Evolutionary conservation across 1,284 basidiomycete species (phyloP).

Genomic region (Malassezia yamatoensis): DNA sequence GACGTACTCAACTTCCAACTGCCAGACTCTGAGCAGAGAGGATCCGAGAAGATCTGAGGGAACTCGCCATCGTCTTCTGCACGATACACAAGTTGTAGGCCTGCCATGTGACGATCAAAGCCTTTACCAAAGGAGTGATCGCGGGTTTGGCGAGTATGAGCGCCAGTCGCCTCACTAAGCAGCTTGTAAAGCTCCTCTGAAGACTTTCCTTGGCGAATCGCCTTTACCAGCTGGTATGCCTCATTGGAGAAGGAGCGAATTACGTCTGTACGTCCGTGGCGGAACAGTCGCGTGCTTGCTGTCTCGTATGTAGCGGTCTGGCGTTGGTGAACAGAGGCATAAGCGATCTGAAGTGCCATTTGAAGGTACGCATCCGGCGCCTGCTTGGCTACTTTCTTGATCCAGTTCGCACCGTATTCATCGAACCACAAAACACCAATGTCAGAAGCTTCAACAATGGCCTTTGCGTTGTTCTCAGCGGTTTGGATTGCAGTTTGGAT

Average conservation of each 20-base stretch:
- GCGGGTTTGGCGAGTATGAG: slow-evolving; percentile 66
- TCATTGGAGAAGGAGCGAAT: slow-evolving; percentile 70
- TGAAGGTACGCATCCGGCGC: slow-evolving; percentile 86
- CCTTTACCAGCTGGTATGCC: slow-evolving; percentile 67
- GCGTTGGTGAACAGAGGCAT: slow-evolving; percentile 65
- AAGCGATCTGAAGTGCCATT: slow-evolving; percentile 85
- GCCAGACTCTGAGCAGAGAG: slow-evolving; percentile 65
- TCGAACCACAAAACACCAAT: slow-evolving; percentile 73
- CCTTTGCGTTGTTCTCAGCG: slow-evolving; percentile 58
- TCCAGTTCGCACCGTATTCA: slow-evolving; percentile 81
- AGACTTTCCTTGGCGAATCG: slow-evolving; percentile 58
- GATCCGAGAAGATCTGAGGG: slow-evolving; percentile 53
- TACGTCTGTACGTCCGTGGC: slow-evolving; percentile 83
- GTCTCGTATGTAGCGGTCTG: slow-evolving; percentile 93
- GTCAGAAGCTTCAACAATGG: slow-evolving; percentile 69
- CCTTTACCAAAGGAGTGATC: slow-evolving; percentile 73
- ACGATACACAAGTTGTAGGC: slow-evolving; percentile 56
- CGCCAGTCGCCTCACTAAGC: slow-evolving; percentile 61
- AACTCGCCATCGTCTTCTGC: slow-evolving; percentile 31
- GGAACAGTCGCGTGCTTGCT: slow-evolving; percentile 78
- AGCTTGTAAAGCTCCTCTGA: slow-evolving; percentile 55
- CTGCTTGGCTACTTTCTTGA: slow-evolving; percentile 68
- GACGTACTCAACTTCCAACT: slow-evolving; percentile 88
- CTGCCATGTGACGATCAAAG: slow-evolving; percentile 83
- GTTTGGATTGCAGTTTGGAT: slow-evolving; percentile 57